Conservation (phyloP, 2,329 filamentous ascomycete species). For the Aquanectria penicillioides region DNA sequence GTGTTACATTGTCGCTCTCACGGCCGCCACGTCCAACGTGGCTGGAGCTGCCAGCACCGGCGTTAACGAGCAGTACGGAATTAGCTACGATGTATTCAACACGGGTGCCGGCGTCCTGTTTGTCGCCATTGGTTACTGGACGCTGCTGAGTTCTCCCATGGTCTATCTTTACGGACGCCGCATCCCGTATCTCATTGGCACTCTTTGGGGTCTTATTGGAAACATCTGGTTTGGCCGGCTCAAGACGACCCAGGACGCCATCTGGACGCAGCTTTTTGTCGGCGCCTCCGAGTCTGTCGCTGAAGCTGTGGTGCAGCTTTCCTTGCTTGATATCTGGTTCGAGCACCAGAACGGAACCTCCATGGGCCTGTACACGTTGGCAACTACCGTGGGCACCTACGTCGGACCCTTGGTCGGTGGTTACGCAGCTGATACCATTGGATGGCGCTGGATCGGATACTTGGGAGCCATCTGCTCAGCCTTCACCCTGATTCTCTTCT, state of each 20-base stretch:
- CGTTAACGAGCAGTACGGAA: conserved; percentile 60
- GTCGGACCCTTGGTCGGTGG: conserved; percentile 63
- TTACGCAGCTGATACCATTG: conserved; percentile 58
- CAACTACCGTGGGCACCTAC: conserved; percentile 66
- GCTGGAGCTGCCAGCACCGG: conserved; percentile 62
- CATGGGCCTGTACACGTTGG: conserved; percentile 64
- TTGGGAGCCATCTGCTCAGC: conserved; percentile 60
- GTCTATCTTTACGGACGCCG: conserved; percentile 65
- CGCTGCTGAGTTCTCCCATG: conserved; percentile 61
- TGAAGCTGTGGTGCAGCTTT: conserved; percentile 66
- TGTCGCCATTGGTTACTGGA: conserved; percentile 65
- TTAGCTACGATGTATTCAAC: conserved; percentile 62
- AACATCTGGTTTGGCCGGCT: conserved; percentile 64
- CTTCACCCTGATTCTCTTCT: conserved; percentile 57
- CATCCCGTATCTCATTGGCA: conserved; percentile 63
- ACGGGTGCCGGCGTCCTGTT: conserved; percentile 67
- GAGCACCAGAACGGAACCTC: conserved; percentile 65
- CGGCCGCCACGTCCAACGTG: conserved; percentile 66
- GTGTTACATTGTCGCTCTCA: conserved; percentile 63
- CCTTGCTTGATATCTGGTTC: conserved; percentile 66
- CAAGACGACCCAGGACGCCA: conserved; percentile 54
- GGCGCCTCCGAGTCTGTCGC: conserved; percentile 66
- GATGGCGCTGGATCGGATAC: conserved; percentile 67
- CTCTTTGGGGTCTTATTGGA: conserved; percentile 59
- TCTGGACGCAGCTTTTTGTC: conserved; percentile 67